phyloP scores from a whole-genome alignment of 2,329 filamentous ascomycete species.

The Chrysosporium keratinophilum region DNA sequence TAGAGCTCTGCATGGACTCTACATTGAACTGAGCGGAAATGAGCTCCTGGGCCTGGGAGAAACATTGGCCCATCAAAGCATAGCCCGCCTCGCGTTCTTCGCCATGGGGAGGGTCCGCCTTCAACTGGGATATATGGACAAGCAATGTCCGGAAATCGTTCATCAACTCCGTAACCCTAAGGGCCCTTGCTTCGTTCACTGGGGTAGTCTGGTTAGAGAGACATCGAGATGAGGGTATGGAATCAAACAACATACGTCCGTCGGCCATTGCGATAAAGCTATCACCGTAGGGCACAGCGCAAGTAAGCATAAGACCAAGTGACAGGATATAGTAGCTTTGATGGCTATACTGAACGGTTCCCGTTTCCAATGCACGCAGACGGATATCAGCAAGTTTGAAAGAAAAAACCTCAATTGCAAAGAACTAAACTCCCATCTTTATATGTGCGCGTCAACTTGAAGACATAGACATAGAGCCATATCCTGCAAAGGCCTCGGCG shows the following conservation, averaged over 20 bases:
- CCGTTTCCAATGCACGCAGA: background rate
- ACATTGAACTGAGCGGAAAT: conserved; percentile 45
- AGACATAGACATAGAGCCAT: conserved; percentile 4
- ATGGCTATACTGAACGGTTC: background rate
- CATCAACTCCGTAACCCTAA: conserved; percentile 54
- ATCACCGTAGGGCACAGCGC: conserved; percentile 11
- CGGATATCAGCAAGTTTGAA: background rate
- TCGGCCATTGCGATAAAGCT: conserved; percentile 40
- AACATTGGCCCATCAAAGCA: conserved; percentile 46
- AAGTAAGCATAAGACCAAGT: conserved; percentile 14
- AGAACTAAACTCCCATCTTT: background rate
- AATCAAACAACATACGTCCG: conserved; percentile 40
- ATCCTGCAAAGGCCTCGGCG: background rate
- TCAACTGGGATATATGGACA: conserved; percentile 47
- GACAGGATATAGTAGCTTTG: conserved; percentile 7
- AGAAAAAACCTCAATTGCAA: conserved; percentile 7
- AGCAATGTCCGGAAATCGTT: conserved; percentile 54
- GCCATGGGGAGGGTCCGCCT: conserved; percentile 42
- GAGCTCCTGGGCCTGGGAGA: conserved; percentile 45
- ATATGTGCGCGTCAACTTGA: background rate
- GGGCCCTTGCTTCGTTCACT: conserved; percentile 55
- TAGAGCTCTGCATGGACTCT: conserved; percentile 32
- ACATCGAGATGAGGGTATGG: background rate
- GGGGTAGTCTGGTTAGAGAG: conserved; percentile 12
- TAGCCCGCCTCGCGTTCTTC: conserved; percentile 52